Conservation (phyloP, 73 alveolate species). For the Paramecium sexaurelia region DNA sequence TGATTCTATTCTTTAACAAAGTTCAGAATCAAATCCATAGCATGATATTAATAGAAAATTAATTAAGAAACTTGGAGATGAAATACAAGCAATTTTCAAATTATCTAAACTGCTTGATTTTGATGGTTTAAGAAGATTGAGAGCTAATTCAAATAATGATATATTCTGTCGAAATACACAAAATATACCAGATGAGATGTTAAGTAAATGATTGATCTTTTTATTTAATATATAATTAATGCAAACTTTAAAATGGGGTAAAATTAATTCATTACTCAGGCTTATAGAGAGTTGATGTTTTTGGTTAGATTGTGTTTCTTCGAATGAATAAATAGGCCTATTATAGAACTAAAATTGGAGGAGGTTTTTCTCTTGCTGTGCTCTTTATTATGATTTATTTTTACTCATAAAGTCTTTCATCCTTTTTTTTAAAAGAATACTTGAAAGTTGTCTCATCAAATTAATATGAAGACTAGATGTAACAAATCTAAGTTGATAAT, state of each 20-base stretch:
- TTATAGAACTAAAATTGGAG: neutral
- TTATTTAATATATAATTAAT: neutral
- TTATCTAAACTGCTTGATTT: neutral
- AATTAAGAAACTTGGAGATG: neutral
- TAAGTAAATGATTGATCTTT: neutral
- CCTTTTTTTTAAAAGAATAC: neutral
- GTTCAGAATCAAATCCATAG: neutral
- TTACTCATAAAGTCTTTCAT: neutral
- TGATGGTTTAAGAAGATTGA: neutral
- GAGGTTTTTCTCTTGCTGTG: neutral
- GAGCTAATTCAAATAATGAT: neutral
- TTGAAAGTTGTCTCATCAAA: neutral
- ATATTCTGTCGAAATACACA: neutral
- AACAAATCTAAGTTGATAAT: neutral
- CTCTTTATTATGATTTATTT: neutral
- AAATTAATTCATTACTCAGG: neutral
- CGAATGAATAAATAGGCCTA: neutral
- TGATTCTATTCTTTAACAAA: neutral
- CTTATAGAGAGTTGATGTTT: constrained; percentile 5
- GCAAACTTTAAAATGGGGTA: neutral
- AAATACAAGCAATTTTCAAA: neutral
- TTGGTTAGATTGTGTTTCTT: neutral
- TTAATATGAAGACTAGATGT: neutral
- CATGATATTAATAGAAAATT: neutral
- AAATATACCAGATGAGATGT: neutral